Conservation (phyloP, 75 land plant species). For the Ceratopteris richardii region DNA sequence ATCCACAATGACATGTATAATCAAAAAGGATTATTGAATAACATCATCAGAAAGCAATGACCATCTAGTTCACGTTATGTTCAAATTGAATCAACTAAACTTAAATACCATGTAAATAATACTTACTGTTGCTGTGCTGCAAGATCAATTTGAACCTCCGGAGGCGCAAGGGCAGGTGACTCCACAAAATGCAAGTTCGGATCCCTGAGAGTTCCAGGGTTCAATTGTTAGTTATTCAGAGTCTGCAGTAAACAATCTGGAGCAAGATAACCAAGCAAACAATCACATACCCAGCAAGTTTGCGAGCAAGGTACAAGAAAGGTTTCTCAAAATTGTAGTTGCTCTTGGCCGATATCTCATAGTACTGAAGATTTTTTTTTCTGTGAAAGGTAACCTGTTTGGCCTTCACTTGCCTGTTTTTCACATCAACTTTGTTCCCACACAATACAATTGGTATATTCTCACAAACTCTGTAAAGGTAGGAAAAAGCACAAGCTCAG, state of each 20-base stretch:
- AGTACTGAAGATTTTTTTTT: slow-evolving; percentile 94
- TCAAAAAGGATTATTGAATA: neutral
- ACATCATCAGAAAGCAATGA: neutral
- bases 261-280: neutral
- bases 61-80: neutral
- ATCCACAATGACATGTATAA: neutral
- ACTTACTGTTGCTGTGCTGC: slow-evolving; percentile 42
- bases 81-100: neutral
- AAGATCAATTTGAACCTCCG: slow-evolving; percentile 69
- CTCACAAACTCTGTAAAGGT: slow-evolving; percentile 61
- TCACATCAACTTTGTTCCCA: slow-evolving; percentile 90
- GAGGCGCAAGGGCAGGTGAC: slow-evolving; percentile 78
- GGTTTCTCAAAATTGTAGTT: slow-evolving; percentile 97
- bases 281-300: slow-evolving; percentile 62
- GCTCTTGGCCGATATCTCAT: slow-evolving; percentile 95
- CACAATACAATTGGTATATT: slow-evolving; percentile 86
- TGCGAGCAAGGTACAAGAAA: slow-evolving; percentile 68
- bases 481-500: neutral
- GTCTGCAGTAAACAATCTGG: neutral
- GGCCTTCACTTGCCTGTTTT: slow-evolving; percentile 87
- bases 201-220: slow-evolving; percentile 37
- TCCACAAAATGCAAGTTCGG: slow-evolving; percentile 68
- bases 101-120: neutral
- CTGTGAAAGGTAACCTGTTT: slow-evolving; percentile 93
- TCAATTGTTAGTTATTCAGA: neutral